A percentile compares a stretch with the other conserved stretches of the same genome.
Conservation (phyloP, 1,284 basidiomycete genomes). For the Mycosarcoma mackinlayi region DNA sequence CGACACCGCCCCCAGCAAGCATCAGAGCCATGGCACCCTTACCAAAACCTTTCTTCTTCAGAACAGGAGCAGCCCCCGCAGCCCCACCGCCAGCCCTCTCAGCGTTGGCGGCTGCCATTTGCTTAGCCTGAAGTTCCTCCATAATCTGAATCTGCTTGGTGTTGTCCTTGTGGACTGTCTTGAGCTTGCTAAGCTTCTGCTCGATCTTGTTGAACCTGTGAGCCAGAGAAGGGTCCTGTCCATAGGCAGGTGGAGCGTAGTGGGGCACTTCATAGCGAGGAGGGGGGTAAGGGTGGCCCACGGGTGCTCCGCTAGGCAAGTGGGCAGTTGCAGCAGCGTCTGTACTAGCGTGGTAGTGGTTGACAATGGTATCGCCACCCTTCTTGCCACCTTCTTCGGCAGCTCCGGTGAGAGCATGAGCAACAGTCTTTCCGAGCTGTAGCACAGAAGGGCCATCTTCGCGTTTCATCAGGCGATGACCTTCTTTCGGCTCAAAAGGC, state of each 20-base stretch:
- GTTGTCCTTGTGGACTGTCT: background rate
- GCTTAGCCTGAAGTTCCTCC: constrained; percentile 19
- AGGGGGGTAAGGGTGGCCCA: background rate
- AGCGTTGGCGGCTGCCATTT: constrained; percentile 8
- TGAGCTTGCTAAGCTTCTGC: constrained; percentile 4
- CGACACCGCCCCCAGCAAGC: constrained; percentile 4
- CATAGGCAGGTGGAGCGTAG: background rate
- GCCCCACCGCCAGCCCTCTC: background rate
- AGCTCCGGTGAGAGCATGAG: background rate
- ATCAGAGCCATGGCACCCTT: background rate
- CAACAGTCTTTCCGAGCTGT: constrained; percentile 3
- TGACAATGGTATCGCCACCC: constrained; percentile 2
- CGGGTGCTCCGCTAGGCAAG: background rate
- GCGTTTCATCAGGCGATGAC: constrained; percentile 6
- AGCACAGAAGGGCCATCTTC: background rate
- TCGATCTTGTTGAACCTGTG: constrained; percentile 3
- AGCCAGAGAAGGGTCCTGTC: constrained; percentile 11
- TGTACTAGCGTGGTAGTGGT: background rate
- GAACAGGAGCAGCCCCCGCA: background rate
- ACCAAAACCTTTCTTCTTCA: constrained; percentile 11
- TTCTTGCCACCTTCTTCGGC: background rate
- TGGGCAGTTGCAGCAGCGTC: background rate
- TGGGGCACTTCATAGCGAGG: constrained; percentile 1
- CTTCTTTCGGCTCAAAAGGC: background rate
- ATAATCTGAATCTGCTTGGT: constrained; percentile 22